Evolutionary conservation across 1,139 yeast species (phyloP).

Genomic region (Geotrichum klebahnii): DNA sequence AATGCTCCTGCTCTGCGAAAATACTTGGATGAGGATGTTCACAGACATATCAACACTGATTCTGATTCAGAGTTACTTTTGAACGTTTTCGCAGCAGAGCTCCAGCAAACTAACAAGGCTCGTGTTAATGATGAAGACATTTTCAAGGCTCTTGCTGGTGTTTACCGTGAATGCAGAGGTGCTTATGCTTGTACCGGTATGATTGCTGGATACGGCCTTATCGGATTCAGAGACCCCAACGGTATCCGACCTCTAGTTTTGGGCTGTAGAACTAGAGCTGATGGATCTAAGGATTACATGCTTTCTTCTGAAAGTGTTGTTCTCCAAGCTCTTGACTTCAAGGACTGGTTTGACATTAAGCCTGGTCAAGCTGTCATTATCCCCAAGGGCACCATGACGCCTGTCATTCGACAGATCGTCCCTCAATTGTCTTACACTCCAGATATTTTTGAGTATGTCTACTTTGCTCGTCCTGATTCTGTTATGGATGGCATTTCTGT

Average conservation of each 20-base stretch:
- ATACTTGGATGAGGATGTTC: conserved; percentile 87
- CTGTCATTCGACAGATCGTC: conserved; percentile 86
- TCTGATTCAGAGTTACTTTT: conserved; percentile 88
- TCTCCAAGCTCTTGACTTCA: conserved; percentile 86
- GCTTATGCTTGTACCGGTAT: conserved; percentile 94
- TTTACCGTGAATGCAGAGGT: conserved; percentile 77
- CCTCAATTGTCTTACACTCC: conserved; percentile 78
- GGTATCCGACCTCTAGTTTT: conserved; percentile 88
- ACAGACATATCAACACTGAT: conserved; percentile 95
- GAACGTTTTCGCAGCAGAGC: conserved; percentile 85
- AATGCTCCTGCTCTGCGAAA: conserved; percentile 73
- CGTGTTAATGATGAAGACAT: conserved; percentile 90
- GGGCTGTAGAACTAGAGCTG: conserved; percentile 68
- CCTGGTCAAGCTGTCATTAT: conserved; percentile 98
- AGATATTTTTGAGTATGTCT: conserved; percentile 93
- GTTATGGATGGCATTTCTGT: conserved; percentile 94
- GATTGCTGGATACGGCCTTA: conserved; percentile 92
- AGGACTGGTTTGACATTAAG: conserved; percentile 68
- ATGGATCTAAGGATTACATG: conserved; percentile 87
- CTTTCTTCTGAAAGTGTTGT: conserved; percentile 94
- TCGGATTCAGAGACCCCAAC: conserved; percentile 95
- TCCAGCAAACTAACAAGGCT: conserved; percentile 86
- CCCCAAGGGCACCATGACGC: conserved; percentile 63
- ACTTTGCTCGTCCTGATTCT: conserved; percentile 96
- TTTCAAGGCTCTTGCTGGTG: conserved; percentile 78